Percentiles rank a stretch among this genome's conserved stretches.
Conservation (phyloP, 495 filamentous ascomycete species). For the Talaromyces ruber region DNA sequence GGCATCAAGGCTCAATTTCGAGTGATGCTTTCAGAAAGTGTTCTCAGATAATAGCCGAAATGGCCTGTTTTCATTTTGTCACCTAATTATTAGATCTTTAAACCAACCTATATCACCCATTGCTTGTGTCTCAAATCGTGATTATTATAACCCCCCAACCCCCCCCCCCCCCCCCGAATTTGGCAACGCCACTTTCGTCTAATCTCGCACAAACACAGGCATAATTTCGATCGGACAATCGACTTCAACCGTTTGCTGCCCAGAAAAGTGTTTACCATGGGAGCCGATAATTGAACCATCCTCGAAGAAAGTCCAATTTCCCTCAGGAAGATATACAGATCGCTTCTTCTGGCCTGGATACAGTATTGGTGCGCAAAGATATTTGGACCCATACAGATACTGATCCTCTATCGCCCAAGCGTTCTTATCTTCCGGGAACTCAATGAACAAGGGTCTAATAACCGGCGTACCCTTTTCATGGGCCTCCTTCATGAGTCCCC, state of each 20-base stretch:
- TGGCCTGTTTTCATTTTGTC: background rate
- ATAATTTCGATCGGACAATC: slow-evolving; percentile 41
- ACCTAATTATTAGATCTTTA: background rate
- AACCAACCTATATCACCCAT: background rate
- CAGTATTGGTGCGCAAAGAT: slow-evolving; percentile 44
- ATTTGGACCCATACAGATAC: slow-evolving; percentile 47
- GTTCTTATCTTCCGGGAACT: slow-evolving; percentile 39
- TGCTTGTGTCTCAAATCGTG: background rate
- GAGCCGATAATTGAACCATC: background rate
- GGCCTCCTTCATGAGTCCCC: slow-evolving; percentile 43
- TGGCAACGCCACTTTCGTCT: background rate
- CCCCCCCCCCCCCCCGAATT: too few species aligned
- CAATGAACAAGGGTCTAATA: slow-evolving; percentile 48
- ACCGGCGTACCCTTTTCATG: slow-evolving; percentile 46
- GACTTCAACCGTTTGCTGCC: slow-evolving; percentile 28
- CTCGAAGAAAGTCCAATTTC: slow-evolving; percentile 35
- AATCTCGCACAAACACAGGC: slow-evolving; percentile 31
- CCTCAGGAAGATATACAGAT: slow-evolving; percentile 38
- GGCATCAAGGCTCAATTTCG: background rate
- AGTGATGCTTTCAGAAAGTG: background rate
- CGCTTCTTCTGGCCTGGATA: slow-evolving; percentile 28
- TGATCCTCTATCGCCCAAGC: slow-evolving; percentile 44
- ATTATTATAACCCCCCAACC: too few species aligned
- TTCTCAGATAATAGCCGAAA: background rate
- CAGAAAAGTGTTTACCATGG: slow-evolving; percentile 17